Base-by-base conservation (phyloP, 2,329 filamentous ascomycete species). In the Esteya vermicola region DNA sequence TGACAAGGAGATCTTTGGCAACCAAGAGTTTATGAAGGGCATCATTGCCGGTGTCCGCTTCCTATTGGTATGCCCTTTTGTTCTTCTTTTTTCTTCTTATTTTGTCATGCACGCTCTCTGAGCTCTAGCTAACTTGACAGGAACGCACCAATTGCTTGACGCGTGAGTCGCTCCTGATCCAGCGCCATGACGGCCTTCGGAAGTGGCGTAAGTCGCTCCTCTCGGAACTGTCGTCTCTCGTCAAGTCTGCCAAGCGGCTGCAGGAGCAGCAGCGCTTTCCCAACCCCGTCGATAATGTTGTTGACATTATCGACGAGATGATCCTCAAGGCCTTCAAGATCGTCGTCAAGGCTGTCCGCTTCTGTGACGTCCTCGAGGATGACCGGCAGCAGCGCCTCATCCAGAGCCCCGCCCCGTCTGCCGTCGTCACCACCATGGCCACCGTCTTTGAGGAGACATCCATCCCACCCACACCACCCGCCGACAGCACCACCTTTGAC, bases 241-340 rank as follows among this genome's bases (percentile, higher is more conserved):
- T 96, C 6, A 93, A 93, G 59, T 81, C 81, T 2, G 84, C 85
- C 16, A 95, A 94, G 60, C 72, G 75, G 36, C 64, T 98, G 47
- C 85, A 89, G 57, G 85, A 88, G 51, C 68, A 75, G 46, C 76
- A 84, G 43, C 68, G 64, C 43, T 48, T 59, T 32, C 48, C 61
- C 0, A 58, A 62, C 13, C 63, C 68, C 0, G 55, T 61, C 0
- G 70, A 79, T 23, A 68, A 75, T 34, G 66, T 81, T 12, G 85
- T 85, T 51, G 75, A 82, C 50, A 74, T 89, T 42, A 74, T 95
- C 42, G 89, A 96, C 53, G 84, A 94, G 56, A 85, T 96, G 74
- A 82, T 96, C 20, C 64, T 93, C 39, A 91, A 88, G 57, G 88
- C 88, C 0, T 96, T 94, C 64, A 86, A 83, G 54, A 86, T 96